Conservation (phyloP, 2,329 filamentous ascomycete genomes). For the Dactylellina parvicollis region DNA sequence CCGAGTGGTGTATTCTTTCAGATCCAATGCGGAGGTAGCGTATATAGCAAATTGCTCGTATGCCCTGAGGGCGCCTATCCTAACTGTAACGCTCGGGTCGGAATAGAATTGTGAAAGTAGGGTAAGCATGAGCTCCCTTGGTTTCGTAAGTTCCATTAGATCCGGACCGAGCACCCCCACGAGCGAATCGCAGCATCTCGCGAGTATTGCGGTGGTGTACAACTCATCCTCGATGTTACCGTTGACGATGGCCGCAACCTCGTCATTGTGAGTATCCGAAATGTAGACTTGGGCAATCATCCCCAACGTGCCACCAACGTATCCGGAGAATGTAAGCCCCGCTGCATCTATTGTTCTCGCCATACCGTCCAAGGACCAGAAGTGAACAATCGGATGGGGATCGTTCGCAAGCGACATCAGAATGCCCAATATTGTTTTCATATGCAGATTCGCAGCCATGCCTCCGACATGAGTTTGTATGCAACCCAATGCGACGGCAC, state of each 20-base stretch:
- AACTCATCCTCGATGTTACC: conserved; percentile 91
- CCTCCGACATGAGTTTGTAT: conserved; percentile 96
- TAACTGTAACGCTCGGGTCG: conserved; percentile 75
- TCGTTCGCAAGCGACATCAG: conserved; percentile 98
- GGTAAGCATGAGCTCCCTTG: conserved; percentile 88
- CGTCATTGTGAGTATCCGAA: conserved; percentile 87
- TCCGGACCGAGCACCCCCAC: conserved; percentile 97
- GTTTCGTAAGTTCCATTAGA: conserved; percentile 88
- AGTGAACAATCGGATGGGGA: conserved; percentile 92
- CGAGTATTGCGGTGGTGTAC: conserved; percentile 82
- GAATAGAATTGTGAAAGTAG: conserved; percentile 83
- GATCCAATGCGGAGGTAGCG: conserved; percentile 85
- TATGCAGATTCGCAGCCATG: conserved; percentile 94
- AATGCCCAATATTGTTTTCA: conserved; percentile 97
- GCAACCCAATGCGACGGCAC: conserved; percentile 88
- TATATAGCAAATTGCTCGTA: conserved; percentile 92
- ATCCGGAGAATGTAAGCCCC: conserved; percentile 88
- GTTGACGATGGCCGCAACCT: conserved; percentile 79
- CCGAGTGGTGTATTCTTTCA: conserved; percentile 81
- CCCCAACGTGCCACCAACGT: conserved; percentile 87
- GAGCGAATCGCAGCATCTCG: conserved; percentile 89
- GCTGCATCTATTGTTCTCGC: conserved; percentile 89
- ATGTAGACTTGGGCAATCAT: conserved; percentile 95
- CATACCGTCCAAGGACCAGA: conserved; percentile 91
- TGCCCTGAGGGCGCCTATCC: conserved; percentile 81